A percentile compares a stretch with the other conserved stretches of the same genome.
Conservation (phyloP, 2,329 filamentous ascomycete genomes). For the Leptographium lundbergii region DNA sequence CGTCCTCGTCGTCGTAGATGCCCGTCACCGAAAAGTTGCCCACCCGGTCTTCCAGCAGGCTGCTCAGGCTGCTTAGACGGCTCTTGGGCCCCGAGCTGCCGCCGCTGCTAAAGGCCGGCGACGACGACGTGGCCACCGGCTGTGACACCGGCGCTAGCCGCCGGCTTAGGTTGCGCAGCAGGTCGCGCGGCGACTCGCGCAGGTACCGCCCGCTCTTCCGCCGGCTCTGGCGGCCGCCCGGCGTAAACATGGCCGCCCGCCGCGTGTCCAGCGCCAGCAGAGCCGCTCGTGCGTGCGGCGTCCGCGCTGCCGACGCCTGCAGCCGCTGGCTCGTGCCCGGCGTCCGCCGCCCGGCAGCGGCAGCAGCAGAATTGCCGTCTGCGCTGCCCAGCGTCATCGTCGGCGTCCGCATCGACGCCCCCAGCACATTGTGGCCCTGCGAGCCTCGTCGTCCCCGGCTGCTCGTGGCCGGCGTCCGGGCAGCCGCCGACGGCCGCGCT, state of each 20-base stretch:
- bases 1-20: conserved; percentile 31
- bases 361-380: conserved; percentile 18
- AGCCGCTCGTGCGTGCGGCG: conserved; percentile 50
- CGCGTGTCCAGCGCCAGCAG: conserved; percentile 45
- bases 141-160: conserved; percentile 37
- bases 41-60: background rate
- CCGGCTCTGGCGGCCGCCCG: conserved; percentile 35
- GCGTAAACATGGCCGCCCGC: conserved; percentile 46
- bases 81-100: background rate
- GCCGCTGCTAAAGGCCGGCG: conserved; percentile 9
- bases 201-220: conserved; percentile 43
- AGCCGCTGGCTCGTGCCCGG: conserved; percentile 25
- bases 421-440: background rate
- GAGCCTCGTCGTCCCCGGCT: background rate
- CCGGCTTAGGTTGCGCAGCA: conserved; percentile 40
- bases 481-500: too few species aligned
- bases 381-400: background rate
- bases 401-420: conserved; percentile 4
- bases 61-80: background rate
- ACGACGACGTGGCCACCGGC: conserved; percentile 28
- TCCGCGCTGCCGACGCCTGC: conserved; percentile 34
- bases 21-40: background rate
- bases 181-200: conserved; percentile 41
- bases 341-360: conserved; percentile 16
- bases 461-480: background rate